Base-by-base conservation (phyloP, 805 yeast species). In the Brettanomyces nanus region DNA sequence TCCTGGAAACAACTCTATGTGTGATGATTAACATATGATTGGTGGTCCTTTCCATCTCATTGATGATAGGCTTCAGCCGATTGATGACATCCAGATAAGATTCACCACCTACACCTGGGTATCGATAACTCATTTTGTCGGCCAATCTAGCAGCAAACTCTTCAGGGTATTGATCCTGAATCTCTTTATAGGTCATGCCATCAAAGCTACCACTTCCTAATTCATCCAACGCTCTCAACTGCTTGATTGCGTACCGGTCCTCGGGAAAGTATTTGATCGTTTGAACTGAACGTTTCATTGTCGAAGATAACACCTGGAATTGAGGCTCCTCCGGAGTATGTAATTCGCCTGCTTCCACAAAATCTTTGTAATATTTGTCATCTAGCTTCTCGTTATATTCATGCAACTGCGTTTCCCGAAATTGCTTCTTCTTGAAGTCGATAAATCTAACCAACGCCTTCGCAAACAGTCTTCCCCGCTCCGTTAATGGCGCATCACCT, bases 71-170 rank as follows among this genome's bases (percentile, higher is more conserved):
- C 43, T 95, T 70, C 40, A 90, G 68, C 44, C 98, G 69, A 47
- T 87, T 85, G 52, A 92, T 81, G 10, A 92, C 98, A 61, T 90
- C 97, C 48, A 90, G 63, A 50, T 90, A 90, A 0, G 95, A 84
- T 59, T 90, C 98, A 14, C 98, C 98, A 6, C 97, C 97, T 35
- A 86, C 84, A 4, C 98, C 98, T 1, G 97, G 98, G 54, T 90
- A 90, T 43, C 98, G 68, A 59, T 90, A 90, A 14, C 80, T 68
- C 49, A 90, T 68, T 59, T 90, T 90, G 59, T 86, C 82, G 30
- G 69, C 66, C 47, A 85, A 61, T 41, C 97, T 72, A 14, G 86
- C 73, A 30, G 72, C 75, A 54, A 80, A 90, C 57, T 90, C 97
- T 27, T 73, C 73, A 0, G 97, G 95, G 51, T 69, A 75, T 44